Percentiles rank a stretch among this genome's conserved stretches.
Conservation (phyloP, 2,329 filamentous ascomycete genomes). For the Chaetomiaceae sp. region DNA sequence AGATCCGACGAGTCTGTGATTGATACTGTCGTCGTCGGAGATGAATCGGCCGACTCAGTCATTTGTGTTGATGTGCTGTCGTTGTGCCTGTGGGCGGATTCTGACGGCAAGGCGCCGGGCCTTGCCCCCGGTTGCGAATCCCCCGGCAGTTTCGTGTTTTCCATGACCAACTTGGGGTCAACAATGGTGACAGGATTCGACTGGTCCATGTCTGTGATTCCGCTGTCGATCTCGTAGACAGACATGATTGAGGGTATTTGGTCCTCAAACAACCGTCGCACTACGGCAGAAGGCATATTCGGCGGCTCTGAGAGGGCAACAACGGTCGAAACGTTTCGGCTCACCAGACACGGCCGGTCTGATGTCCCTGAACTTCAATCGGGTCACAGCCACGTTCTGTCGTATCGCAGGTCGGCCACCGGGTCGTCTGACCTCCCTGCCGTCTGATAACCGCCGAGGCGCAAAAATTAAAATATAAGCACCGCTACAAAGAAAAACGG, state of each 20-base stretch:
- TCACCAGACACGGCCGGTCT: constrained; percentile 8
- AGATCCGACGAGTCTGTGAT: constrained; percentile 88
- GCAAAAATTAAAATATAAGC: constrained; percentile 1
- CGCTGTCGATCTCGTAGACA: constrained; percentile 63
- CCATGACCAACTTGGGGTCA: constrained; percentile 48
- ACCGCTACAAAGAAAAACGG: not conserved
- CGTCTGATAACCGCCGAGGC: constrained; percentile 19
- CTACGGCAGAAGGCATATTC: constrained; percentile 59
- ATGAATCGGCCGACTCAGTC: constrained; percentile 86
- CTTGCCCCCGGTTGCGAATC: constrained; percentile 37
- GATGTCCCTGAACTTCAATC: constrained; percentile 19
- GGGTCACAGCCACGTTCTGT: constrained; percentile 20
- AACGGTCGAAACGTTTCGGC: not conserved
- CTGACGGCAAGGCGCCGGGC: constrained; percentile 40
- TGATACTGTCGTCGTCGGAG: constrained; percentile 88
- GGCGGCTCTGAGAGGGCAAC: constrained; percentile 7
- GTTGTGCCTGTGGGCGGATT: constrained; percentile 62
- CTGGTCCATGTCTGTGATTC: constrained; percentile 51
- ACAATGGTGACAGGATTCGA: constrained; percentile 51
- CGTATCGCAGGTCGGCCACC: constrained; percentile 19
- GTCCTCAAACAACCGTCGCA: constrained; percentile 60
- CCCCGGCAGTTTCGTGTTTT: constrained; percentile 34
- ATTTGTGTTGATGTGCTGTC: constrained; percentile 74
- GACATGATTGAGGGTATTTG: constrained; percentile 74
- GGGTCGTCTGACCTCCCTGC: constrained; percentile 18